Percentiles rank a stretch among this genome's conserved stretches.
Evolutionary conservation across 805 yeast species (phyloP).

Genomic region (Wickerhamomyces silvicola): DNA sequence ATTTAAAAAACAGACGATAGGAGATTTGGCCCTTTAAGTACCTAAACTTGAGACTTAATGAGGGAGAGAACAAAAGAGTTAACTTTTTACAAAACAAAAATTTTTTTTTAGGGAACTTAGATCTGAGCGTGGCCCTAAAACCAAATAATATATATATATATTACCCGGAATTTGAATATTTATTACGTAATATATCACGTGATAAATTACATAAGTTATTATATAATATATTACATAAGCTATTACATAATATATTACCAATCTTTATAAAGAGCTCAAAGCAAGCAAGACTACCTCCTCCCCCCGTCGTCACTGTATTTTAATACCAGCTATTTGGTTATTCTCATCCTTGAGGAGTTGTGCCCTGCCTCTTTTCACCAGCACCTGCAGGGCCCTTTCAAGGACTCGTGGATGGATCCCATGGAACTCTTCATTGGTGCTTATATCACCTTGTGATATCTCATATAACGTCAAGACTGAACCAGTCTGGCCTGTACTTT

Average conservation of each 20-base stretch:
- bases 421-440: conserved; percentile 49
- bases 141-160: too few relatives aligned
- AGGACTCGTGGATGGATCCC: conserved; percentile 56
- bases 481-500: conserved; percentile 70
- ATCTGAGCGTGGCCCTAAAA: too few relatives aligned
- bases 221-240: too few relatives aligned
- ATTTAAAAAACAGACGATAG: conserved; percentile 6
- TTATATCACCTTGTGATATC: conserved; percentile 57
- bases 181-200: too few relatives aligned
- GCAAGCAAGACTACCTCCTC: not conserved
- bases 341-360: conserved; percentile 63
- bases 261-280: too few relatives aligned
- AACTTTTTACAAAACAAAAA: too few relatives aligned
- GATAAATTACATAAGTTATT: too few relatives aligned
- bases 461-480: conserved; percentile 80
- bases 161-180: too few relatives aligned
- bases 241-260: too few relatives aligned
- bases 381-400: conserved; percentile 43
- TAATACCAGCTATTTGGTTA: conserved; percentile 70
- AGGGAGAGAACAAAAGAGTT: not conserved
- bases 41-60: too few relatives aligned
- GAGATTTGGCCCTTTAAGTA: conserved; percentile 1
- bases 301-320: conserved; percentile 38
- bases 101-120: too few relatives aligned
- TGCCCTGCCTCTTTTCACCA: conserved; percentile 70